Percentiles rank a stretch among this genome's conserved stretches.
These are phyloP conservation scores for Fraxinus ornus DNA, from an alignment of 305 asterid genomes.

Conservation along the genomic window DNA sequence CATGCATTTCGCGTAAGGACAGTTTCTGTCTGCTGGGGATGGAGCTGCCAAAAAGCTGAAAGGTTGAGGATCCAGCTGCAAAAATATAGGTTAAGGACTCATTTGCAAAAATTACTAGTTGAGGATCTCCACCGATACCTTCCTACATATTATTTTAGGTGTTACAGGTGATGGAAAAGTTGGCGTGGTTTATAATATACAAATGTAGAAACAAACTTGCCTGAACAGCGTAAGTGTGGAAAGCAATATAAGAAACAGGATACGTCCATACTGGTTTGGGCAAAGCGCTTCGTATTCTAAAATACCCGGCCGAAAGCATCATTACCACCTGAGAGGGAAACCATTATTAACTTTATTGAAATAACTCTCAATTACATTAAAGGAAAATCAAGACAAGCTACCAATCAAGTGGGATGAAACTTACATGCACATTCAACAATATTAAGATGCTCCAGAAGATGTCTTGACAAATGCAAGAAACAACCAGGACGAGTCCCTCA, in stretches of 20 bases:
- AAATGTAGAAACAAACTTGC: constrained; percentile 41
- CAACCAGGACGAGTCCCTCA: constrained; percentile 80
- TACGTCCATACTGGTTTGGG: constrained; percentile 87
- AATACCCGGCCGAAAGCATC: constrained; percentile 94
- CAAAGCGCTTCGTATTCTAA: constrained; percentile 78
- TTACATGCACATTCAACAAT: constrained; percentile 73
- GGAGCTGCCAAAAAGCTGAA: neutral
- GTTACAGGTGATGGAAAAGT: neutral
- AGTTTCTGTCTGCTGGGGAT: neutral
- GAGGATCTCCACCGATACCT: neutral
- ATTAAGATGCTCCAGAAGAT: constrained; percentile 72
- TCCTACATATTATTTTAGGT: neutral
- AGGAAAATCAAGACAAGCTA: constrained; percentile 4
- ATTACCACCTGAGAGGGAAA: constrained; percentile 61
- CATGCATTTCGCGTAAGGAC: neutral
- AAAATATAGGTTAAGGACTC: neutral
- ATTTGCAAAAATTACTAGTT: neutral
- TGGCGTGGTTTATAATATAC: neutral
- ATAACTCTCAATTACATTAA: neutral
- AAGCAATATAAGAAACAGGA: constrained; percentile 81
- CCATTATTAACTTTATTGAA: neutral
- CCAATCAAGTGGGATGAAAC: constrained; percentile 29
- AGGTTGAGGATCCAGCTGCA: neutral
- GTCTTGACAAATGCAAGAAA: constrained; percentile 63
- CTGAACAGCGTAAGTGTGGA: constrained; percentile 91